phyloP scores from a whole-genome alignment of 257 asterid genomes.

The Plectranthus barbatus region DNA sequence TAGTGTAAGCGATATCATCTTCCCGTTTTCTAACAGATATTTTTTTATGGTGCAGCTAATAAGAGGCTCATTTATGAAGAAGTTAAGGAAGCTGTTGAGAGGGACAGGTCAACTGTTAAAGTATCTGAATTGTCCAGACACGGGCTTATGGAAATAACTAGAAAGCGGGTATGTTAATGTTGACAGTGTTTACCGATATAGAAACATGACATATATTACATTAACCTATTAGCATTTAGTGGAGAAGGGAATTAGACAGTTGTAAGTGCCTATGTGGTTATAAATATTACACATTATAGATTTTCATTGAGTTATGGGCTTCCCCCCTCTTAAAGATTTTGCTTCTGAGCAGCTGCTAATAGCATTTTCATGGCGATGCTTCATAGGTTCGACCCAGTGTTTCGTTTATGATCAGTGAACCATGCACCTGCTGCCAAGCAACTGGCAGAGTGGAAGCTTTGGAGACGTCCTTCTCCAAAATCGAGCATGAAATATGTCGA shows the following conservation, averaged over 20 bases:
- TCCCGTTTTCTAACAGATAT: conserved; percentile 5
- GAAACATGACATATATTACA: neutral
- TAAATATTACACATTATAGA: neutral
- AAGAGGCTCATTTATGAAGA: conserved; percentile 85
- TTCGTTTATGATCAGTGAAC: conserved; percentile 91
- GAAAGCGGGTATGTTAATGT: conserved; percentile 67
- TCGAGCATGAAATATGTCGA: conserved; percentile 86
- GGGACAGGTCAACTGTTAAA: conserved; percentile 82
- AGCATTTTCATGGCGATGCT: conserved; percentile 12
- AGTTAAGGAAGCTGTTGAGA: conserved; percentile 76
- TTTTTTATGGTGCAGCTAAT: conserved; percentile 50
- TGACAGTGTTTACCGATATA: neutral
- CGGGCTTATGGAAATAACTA: conserved; percentile 97
- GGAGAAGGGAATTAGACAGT: neutral
- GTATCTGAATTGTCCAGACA: conserved; percentile 84
- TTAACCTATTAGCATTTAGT: neutral
- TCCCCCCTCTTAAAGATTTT: neutral
- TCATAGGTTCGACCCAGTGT: conserved; percentile 95
- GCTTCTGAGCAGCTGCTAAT: conserved; percentile 13
- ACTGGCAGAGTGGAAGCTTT: conserved; percentile 96
- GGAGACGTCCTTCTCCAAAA: conserved; percentile 88
- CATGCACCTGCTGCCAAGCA: conserved; percentile 85
- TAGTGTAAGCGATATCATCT: neutral
- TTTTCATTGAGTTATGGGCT: neutral
- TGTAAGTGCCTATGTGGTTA: neutral